These are phyloP conservation scores for Backusella macrospora DNA, from an alignment of 192 early-diverging fungal genomes.

Conservation along the genomic window DNA sequence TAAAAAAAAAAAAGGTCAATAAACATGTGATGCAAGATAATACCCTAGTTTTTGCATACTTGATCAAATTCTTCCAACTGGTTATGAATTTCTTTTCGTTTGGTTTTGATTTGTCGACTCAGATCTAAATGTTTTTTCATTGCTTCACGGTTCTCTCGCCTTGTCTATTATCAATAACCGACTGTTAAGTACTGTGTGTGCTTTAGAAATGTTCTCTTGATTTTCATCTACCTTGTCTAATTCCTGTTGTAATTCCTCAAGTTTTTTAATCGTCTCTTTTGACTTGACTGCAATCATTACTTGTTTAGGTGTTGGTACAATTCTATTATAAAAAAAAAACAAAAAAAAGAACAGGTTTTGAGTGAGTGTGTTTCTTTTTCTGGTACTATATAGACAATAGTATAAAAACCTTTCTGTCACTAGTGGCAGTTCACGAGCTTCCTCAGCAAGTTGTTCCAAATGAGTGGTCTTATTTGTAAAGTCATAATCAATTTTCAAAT, in stretches of 20 bases:
- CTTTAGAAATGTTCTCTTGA: background rate
- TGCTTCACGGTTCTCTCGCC: background rate
- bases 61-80: background rate
- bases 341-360: background rate
- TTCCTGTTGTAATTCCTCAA: background rate
- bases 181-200: too few species aligned
- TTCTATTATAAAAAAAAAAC: background rate
- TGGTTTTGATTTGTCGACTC: background rate
- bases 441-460: slow-evolving; percentile 13
- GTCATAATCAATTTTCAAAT: background rate
- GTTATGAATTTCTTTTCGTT: background rate
- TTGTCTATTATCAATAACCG: background rate
- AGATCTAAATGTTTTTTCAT: background rate
- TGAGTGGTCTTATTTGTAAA: slow-evolving; percentile 5
- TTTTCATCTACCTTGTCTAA: background rate
- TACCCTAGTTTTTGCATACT: background rate
- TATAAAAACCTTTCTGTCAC: background rate
- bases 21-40: background rate
- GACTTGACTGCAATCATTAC: background rate
- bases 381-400: background rate
- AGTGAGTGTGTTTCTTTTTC: too few species aligned
- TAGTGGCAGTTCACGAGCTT: background rate
- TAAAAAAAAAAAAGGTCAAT: background rate
- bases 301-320: slow-evolving; percentile 3
- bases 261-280: background rate